Evolutionary conservation across 768 basidiomycete genomes (phyloP).

Genomic region (Amanita phalloides): DNA sequence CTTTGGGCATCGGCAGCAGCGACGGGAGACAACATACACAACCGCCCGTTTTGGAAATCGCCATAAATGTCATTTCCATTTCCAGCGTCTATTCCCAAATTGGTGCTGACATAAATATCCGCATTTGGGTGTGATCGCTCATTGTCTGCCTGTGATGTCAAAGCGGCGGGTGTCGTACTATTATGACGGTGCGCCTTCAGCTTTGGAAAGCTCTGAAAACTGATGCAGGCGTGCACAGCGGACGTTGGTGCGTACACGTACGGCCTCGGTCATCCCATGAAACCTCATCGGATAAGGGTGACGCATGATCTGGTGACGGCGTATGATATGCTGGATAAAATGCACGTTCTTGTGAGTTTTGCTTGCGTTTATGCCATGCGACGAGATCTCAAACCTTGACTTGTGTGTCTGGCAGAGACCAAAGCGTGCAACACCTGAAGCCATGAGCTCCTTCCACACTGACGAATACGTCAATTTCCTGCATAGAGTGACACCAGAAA

Average conservation of each 20-base stretch:
- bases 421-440: constrained; percentile 55
- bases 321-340: constrained; percentile 89
- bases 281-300: constrained; percentile 90
- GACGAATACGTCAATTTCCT: constrained; percentile 98
- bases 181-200: constrained; percentile 50
- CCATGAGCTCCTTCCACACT: constrained; percentile 93
- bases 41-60: not conserved
- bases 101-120: not conserved
- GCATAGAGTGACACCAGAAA: constrained; percentile 83
- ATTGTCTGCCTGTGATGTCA: constrained; percentile 34
- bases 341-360: constrained; percentile 76
- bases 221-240: constrained; percentile 23
- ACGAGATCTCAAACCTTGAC: not conserved
- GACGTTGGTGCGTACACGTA: constrained; percentile 71
- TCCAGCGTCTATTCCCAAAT: not conserved
- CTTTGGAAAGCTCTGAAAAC: not conserved
- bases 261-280: constrained; percentile 88
- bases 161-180: constrained; percentile 71
- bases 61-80: too few species aligned
- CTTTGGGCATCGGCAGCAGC: not conserved
- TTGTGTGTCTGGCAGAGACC: constrained; percentile 38
- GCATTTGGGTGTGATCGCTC: not conserved
- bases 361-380: not conserved
- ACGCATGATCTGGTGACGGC: constrained; percentile 86
- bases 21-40: not conserved